Conservation (phyloP, 2,329 filamentous ascomycete species). For the Fusarium hostae region DNA sequence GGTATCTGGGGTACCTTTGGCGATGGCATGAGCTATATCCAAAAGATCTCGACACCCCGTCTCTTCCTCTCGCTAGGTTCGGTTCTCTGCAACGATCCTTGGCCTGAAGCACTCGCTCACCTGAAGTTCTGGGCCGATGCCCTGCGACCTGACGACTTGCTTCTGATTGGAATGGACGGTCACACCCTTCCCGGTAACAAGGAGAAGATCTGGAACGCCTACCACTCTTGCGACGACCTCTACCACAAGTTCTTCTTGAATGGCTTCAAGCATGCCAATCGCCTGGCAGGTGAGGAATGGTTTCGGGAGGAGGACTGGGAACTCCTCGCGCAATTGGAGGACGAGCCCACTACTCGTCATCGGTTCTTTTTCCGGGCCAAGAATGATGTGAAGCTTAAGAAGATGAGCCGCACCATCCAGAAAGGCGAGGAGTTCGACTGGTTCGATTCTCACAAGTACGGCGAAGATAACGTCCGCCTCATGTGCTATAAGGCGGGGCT, state of each 20-base stretch:
- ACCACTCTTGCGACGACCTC: conserved; percentile 52
- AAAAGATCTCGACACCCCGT: conserved; percentile 46
- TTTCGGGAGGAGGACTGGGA: conserved; percentile 54
- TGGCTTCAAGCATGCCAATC: conserved; percentile 53
- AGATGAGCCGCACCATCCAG: conserved; percentile 42
- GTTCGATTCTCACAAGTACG: conserved; percentile 58
- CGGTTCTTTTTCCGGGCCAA: conserved; percentile 54
- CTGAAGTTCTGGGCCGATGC: conserved; percentile 52
- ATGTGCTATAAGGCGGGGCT: conserved; percentile 55
- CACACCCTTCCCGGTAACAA: conserved; percentile 48
- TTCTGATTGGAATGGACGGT: conserved; percentile 56
- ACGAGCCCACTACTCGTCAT: conserved; percentile 52
- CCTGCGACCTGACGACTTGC: conserved; percentile 49
- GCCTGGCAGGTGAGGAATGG: conserved; percentile 48
- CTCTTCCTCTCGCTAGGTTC: conserved; percentile 56
- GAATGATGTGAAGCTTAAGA: conserved; percentile 46
- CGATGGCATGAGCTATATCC: conserved; percentile 49
- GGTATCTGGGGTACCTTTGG: conserved; percentile 56
- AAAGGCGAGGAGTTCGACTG: conserved; percentile 54
- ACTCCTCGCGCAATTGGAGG: conserved; percentile 51
- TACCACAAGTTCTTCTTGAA: conserved; percentile 53
- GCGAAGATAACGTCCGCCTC: conserved; percentile 49
- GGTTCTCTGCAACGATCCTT: conserved; percentile 56
- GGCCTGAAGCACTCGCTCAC: conserved; percentile 49
- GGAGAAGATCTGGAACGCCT: conserved; percentile 55